Conservation (phyloP, 1,284 basidiomycete genomes). For the Heterobasidion annosum region DNA sequence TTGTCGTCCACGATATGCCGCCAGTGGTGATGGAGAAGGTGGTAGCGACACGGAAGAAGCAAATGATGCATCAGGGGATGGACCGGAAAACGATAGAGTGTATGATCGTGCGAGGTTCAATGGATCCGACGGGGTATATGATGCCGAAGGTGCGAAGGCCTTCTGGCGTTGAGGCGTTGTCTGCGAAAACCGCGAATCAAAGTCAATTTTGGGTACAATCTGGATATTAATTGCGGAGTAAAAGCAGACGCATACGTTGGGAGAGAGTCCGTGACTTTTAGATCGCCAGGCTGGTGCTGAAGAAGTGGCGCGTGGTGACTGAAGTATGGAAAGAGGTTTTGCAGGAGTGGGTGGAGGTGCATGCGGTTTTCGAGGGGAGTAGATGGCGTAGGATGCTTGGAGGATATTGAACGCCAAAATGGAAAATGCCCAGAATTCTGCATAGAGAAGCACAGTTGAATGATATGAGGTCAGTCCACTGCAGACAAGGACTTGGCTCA, state of each 20-base stretch:
- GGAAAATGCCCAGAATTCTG: conserved; percentile 8
- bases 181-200: background rate
- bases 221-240: background rate
- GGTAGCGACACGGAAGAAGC: conserved; percentile 13
- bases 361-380: conserved; percentile 8
- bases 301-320: background rate
- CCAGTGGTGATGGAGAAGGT: conserved; percentile 12
- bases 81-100: conserved; percentile 7
- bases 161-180: conserved; percentile 12
- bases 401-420: conserved; percentile 9
- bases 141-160: conserved; percentile 6
- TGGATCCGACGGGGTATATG: conserved; percentile 7
- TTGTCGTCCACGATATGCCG: conserved; percentile 18
- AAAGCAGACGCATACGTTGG: conserved; percentile 4
- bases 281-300: conserved; percentile 7
- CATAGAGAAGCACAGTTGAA: background rate
- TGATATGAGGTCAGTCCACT: background rate
- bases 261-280: conserved; percentile 7
- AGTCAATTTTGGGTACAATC: background rate
- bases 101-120: conserved; percentile 12
- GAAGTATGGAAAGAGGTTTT: background rate
- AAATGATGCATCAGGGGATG: conserved; percentile 14
- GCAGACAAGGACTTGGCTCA: background rate
- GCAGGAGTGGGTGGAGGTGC: conserved; percentile 9
- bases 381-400: conserved; percentile 10